Evolutionary conservation across 2,329 filamentous ascomycete genomes (phyloP), one percentile per base, ranked within the genome.

Genomic region (Aureobasidium lini): DNA sequence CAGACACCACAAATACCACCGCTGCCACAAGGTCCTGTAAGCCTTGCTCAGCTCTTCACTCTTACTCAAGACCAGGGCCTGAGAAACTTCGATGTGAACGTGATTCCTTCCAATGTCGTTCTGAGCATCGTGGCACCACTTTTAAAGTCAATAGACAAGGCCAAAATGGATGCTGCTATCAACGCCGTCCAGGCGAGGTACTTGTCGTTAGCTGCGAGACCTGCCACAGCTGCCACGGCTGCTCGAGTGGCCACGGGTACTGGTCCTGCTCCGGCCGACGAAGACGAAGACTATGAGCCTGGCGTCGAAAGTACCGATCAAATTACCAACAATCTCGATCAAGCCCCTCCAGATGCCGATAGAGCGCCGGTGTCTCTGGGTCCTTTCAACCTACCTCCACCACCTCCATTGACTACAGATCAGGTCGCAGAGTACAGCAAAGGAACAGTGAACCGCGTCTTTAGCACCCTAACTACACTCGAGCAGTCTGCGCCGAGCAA

Each of bases 211-310:
- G 69, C 71, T 60, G 62, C 66, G 16, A 65, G 66, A 32, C 65
- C 69, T 18, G 64, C 62, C 54, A 59, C 63, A 29, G 65, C 69
- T 18, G 40, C 66, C 32, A 64, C 64, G 62, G 61, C 72, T 65
- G 64, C 72, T 62, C 59, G 66, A 64, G 64, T 71, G 64, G 66
- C 70, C 50, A 63, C 65, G 23, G 64, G 66, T 15, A 62, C 62
- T 36, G 60, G 82, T 29, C 85, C 89, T 4, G 84, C 87, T 4
- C 90, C 82, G 29, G 85, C 89, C 3, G 85, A 88, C 6, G 91
- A 95, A 43, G 92, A 96, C 18, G 90, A 95, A 64, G 90, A 96
- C 66, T 96, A 96, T 68, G 93, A 96, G 67, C 92, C 93, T 0
- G 89, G 95, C 68, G 91, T 90, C 8, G 84, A 85, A 37, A 85